phyloP scores from a whole-genome alignment of 2,329 filamentous ascomycete species.

The Penicillium concentricum region DNA sequence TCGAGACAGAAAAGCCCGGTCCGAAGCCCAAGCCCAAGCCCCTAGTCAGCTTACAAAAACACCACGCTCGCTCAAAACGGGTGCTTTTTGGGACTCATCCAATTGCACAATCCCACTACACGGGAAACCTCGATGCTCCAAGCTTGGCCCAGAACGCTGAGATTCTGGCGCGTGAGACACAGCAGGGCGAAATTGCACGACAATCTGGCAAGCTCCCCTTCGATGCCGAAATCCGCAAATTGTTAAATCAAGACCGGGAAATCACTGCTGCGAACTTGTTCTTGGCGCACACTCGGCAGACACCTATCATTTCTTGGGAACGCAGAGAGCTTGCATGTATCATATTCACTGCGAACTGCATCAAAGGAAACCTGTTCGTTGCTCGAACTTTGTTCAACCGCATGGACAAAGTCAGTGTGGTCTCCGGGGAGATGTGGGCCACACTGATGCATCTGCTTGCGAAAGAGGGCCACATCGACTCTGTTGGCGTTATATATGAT shows the following conservation, averaged over 20 bases:
- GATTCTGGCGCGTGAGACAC: constrained; percentile 13
- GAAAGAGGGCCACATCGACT: constrained; percentile 38
- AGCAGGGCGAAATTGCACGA: constrained; percentile 2
- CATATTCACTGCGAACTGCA: constrained; percentile 39
- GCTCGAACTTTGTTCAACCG: constrained; percentile 39
- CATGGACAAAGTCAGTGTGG: constrained; percentile 31
- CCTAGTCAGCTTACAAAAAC: constrained; percentile 1
- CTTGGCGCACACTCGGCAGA: constrained; percentile 14
- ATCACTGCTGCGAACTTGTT: constrained; percentile 42
- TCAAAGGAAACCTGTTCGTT: constrained; percentile 38
- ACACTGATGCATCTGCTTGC: constrained; percentile 37
- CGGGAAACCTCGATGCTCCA: not conserved
- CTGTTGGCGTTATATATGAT: constrained; percentile 33
- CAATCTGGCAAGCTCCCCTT: constrained; percentile 10
- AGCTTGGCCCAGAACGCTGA: constrained; percentile 5
- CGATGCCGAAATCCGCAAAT: constrained; percentile 22
- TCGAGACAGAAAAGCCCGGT: not conserved
- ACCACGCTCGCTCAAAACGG: constrained; percentile 1
- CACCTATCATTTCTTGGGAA: constrained; percentile 22
- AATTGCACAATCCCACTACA: not conserved
- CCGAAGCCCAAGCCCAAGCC: constrained; percentile 2
- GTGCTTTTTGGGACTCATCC: not conserved
- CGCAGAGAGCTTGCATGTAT: constrained; percentile 31
- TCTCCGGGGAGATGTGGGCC: constrained; percentile 39
- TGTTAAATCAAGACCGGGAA: constrained; percentile 28